phyloP scores from a whole-genome alignment of 345 rosid genomes.

The Corymbia maculata region DNA sequence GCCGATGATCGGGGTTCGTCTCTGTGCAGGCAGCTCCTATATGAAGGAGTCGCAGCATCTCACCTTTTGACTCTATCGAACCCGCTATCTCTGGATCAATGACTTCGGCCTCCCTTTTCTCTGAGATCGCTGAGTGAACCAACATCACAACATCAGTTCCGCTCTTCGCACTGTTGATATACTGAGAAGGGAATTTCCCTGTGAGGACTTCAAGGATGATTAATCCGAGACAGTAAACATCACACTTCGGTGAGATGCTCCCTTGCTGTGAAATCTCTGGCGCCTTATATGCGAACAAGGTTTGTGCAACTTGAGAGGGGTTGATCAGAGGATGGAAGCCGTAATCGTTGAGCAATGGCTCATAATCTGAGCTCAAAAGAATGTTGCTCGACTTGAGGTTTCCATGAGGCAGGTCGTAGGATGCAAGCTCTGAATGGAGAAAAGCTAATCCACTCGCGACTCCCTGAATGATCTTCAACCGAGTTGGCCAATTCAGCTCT shows the following conservation, averaged over 20 bases:
- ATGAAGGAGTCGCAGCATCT: conserved; percentile 41
- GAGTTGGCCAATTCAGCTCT: conserved; percentile 45
- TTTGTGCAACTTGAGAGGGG: conserved; percentile 13
- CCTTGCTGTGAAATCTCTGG: conserved; percentile 34
- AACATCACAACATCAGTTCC: conserved; percentile 54
- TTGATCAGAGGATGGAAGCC: conserved; percentile 37
- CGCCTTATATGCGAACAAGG: conserved; percentile 45
- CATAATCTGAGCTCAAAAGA: conserved; percentile 40
- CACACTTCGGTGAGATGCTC: conserved; percentile 42
- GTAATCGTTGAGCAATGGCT: conserved; percentile 56
- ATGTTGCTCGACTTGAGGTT: conserved; percentile 80
- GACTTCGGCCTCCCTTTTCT: conserved; percentile 40
- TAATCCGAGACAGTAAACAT: conserved; percentile 69
- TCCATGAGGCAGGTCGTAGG: conserved; percentile 61
- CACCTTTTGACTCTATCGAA: conserved; percentile 5
- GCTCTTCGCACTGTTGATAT: conserved; percentile 24
- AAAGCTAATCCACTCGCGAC: conserved; percentile 48
- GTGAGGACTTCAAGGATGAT: conserved; percentile 67
- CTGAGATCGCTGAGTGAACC: conserved; percentile 28
- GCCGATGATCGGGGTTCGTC: conserved; percentile 30
- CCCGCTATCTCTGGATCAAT: conserved; percentile 55
- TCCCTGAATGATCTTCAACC: conserved; percentile 53
- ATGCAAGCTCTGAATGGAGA: conserved; percentile 39
- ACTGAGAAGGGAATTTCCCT: conserved; percentile 57
- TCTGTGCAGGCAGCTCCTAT: conserved; percentile 52